Evolutionary conservation across 2,329 filamentous ascomycete species (phyloP).

Genomic region (Pyrenochaeta sp.): DNA sequence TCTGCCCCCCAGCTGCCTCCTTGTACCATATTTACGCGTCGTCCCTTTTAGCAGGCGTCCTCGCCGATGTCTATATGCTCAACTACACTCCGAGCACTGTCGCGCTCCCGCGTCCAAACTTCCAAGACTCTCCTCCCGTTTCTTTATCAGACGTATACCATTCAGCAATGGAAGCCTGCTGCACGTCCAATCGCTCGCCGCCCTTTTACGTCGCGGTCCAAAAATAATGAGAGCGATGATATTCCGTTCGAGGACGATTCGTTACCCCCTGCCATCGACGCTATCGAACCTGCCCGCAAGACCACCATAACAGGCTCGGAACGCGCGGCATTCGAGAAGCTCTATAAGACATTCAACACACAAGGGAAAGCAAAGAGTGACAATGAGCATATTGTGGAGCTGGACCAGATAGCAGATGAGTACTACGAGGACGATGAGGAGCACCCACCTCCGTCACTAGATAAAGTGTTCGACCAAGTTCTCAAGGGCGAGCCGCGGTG

Average conservation of each 20-base stretch:
- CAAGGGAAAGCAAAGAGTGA: slow-evolving; percentile 27
- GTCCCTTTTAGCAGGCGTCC: neutral
- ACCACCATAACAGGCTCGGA: slow-evolving; percentile 48
- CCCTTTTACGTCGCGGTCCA: slow-evolving; percentile 29
- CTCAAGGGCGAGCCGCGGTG: slow-evolving; percentile 22
- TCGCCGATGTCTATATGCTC: slow-evolving; percentile 43
- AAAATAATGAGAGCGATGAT: slow-evolving; percentile 10
- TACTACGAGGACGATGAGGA: slow-evolving; percentile 44
- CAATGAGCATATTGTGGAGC: slow-evolving; percentile 19
- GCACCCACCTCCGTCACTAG: slow-evolving; percentile 21
- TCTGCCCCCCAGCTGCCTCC: too few species aligned
- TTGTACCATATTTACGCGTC: neutral
- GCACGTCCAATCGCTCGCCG: slow-evolving; percentile 29
- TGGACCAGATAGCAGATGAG: slow-evolving; percentile 42
- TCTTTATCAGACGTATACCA: slow-evolving; percentile 75
- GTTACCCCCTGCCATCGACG: slow-evolving; percentile 28
- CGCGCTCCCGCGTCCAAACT: slow-evolving; percentile 40
- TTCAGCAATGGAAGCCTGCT: slow-evolving; percentile 51
- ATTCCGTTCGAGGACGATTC: slow-evolving; percentile 42
- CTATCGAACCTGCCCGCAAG: slow-evolving; percentile 26
- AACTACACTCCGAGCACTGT: slow-evolving; percentile 40
- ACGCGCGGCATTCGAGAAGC: slow-evolving; percentile 46
- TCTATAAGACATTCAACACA: slow-evolving; percentile 39
- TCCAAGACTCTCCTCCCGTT: slow-evolving; percentile 67
- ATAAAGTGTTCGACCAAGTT: slow-evolving; percentile 43